These are phyloP conservation scores for Trichoderma sp. DNA, from an alignment of 2,329 filamentous ascomycete genomes.

Conservation along the genomic window DNA sequence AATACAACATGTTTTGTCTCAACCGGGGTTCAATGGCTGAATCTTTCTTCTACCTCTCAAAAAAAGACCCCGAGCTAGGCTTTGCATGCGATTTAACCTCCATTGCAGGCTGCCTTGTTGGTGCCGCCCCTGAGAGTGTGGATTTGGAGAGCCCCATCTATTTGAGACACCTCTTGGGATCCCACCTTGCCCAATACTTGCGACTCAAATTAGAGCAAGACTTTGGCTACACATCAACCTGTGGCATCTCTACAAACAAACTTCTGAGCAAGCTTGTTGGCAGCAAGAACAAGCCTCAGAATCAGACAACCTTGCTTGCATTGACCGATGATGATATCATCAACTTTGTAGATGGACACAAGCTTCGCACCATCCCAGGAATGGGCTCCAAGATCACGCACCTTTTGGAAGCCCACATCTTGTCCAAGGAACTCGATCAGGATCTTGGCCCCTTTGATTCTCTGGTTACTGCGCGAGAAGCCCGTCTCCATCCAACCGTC, in stretches of 20 bases:
- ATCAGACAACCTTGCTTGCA: conserved; percentile 80
- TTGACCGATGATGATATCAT: conserved; percentile 59
- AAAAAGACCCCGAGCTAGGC: conserved; percentile 72
- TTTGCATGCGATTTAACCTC: conserved; percentile 74
- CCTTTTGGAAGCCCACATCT: conserved; percentile 57
- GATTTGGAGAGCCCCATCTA: conserved; percentile 43
- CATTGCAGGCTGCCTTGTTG: conserved; percentile 63
- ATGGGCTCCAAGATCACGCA: conserved; percentile 70
- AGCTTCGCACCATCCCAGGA: conserved; percentile 79
- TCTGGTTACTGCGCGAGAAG: conserved; percentile 63
- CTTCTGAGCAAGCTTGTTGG: conserved; percentile 83
- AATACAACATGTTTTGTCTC: conserved; percentile 74
- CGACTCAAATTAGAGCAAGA: conserved; percentile 71
- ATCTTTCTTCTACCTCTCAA: conserved; percentile 80
- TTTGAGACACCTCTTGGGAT: conserved; percentile 71
- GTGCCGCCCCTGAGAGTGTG: conserved; percentile 26
- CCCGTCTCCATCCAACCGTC: conserved; percentile 64
- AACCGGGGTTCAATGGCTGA: conserved; percentile 63
- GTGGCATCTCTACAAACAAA: conserved; percentile 86
- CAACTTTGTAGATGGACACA: conserved; percentile 72
- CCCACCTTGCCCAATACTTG: conserved; percentile 76
- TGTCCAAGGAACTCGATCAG: conserved; percentile 33
- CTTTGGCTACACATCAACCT: conserved; percentile 83
- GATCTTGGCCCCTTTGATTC: conserved; percentile 41
- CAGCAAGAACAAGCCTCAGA: conserved; percentile 79